Evolutionary conservation across 768 basidiomycete species (phyloP), one percentile per base, ranked within the genome.

Genomic region (Multifurca ochricompacta): DNA sequence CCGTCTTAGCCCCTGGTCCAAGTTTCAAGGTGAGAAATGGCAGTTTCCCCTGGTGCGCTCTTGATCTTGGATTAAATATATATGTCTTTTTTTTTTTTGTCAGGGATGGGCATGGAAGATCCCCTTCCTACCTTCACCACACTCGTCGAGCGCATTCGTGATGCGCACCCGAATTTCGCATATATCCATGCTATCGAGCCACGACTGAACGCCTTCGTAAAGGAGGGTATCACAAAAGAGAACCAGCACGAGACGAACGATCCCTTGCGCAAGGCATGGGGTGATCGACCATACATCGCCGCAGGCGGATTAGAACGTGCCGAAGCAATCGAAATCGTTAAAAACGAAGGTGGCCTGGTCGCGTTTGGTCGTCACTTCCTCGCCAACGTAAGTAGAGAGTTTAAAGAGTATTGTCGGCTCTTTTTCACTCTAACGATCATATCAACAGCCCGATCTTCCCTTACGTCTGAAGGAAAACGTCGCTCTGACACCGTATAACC

Each of bases 1-100:
- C 51, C 68, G 74, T 1, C 31, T 75, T 35, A 68, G 67, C 45
- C 73, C 68, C 6, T 73, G 65, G 68, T 54, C 59, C 51, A 32
- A 31, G 3, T 59, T 61, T 32, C 59, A 69, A 69, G 61, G 66
- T 48, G 59, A 66, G 37, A 6, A 30, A 23, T 14, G 16, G 3
- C 3, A 3, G 2, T 6, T n/a, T 2, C 13, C 6, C 1, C 11
- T 13, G 13, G 18, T 23, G 11, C 21, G 9, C n/a, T 23, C 19
- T 19, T 3, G 6, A 19, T 11, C 18, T 0, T 13, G 11, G 18
- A 13, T 1, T 1, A 10, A 18, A 21, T 48, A 11, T n/a, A n/a
- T n/a, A n/a, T n/a, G 39, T 7, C 1, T 13, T 16, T 13, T 21
- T 23, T 19, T 6, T n/a, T 2, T 47, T 47, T 19, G 18, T 6